phyloP scores from a whole-genome alignment of 495 filamentous ascomycete genomes.

The Penicillium longicatenatum region DNA sequence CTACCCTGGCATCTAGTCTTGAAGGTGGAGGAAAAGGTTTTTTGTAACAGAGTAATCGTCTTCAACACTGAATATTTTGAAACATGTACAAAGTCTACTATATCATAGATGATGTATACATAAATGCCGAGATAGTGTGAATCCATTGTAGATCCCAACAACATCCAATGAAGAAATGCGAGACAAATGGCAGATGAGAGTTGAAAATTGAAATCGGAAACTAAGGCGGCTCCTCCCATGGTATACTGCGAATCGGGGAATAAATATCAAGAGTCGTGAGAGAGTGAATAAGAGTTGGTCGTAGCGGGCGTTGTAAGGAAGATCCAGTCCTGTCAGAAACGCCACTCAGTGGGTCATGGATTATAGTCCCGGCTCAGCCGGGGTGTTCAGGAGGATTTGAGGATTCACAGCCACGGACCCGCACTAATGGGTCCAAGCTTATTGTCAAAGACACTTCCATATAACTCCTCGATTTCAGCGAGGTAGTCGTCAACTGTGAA shows the following conservation, averaged over 20 bases:
- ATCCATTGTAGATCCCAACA: not conserved
- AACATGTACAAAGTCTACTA: not conserved
- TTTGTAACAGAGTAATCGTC: not conserved
- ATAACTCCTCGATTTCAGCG: conserved; percentile 73
- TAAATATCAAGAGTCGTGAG: conserved; percentile 25
- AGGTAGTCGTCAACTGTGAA: conserved; percentile 84
- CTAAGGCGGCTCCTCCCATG: conserved; percentile 28
- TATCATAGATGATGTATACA: not conserved
- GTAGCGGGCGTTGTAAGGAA: conserved; percentile 19
- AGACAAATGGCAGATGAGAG: conserved; percentile 2
- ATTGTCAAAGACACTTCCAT: conserved; percentile 54
- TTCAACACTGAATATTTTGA: not conserved
- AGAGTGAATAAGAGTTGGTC: conserved; percentile 36
- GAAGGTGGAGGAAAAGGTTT: not conserved
- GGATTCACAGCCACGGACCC: conserved; percentile 45
- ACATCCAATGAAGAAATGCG: not conserved
- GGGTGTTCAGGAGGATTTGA: conserved; percentile 4
- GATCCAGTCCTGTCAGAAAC: conserved; percentile 26
- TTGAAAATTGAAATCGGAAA: conserved; percentile 7
- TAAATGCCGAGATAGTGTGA: not conserved
- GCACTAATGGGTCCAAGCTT: conserved; percentile 39
- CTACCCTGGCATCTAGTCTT: not conserved
- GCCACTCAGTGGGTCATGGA: conserved; percentile 22
- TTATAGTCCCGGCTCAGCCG: conserved; percentile 30
- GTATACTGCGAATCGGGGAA: conserved; percentile 26